A percentile compares a stretch with the other conserved stretches of the same genome.
These are phyloP conservation scores for Thelephora aurantiotincta DNA, from an alignment of 768 basidiomycete species.

Conservation along the genomic window DNA sequence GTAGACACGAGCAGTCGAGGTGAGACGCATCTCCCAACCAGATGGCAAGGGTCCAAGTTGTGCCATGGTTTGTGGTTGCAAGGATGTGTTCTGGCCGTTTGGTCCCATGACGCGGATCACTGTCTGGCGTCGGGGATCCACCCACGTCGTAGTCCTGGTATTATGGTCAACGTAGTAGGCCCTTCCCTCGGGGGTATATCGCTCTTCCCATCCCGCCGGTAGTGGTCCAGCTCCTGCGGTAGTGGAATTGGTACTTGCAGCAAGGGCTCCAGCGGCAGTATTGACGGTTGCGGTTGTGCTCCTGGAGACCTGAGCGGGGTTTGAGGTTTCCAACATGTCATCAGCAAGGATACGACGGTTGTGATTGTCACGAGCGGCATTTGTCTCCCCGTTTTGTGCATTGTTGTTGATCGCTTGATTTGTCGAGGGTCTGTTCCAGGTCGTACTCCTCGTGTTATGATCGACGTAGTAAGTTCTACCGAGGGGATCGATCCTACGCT, in stretches of 20 bases:
- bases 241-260: conserved; percentile 34
- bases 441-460: conserved; percentile 94
- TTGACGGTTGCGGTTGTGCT: conserved; percentile 14
- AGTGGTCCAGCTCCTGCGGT: conserved; percentile 75
- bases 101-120: conserved; percentile 95
- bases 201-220: conserved; percentile 97
- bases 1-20: conserved; percentile 94
- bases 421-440: conserved; percentile 87
- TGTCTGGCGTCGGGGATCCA: conserved; percentile 94
- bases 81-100: conserved; percentile 70
- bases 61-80: conserved; percentile 91
- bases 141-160: conserved; percentile 99
- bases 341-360: conserved; percentile 73
- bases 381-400: conserved; percentile 64
- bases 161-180: conserved; percentile 99
- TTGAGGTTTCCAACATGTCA: conserved; percentile 68
- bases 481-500: conserved; percentile 91
- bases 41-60: conserved; percentile 94
- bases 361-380: conserved; percentile 78
- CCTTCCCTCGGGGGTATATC: conserved; percentile 95
- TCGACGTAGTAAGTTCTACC: conserved; percentile 97
- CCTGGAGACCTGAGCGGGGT: conserved; percentile 14
- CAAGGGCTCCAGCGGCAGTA: conserved; percentile 29
- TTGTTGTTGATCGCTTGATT: conserved; percentile 61
- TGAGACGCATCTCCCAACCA: conserved; percentile 99